phyloP scores from a whole-genome alignment of 2,329 filamentous ascomycete genomes.

The Ploettnerulaceae sp. region DNA sequence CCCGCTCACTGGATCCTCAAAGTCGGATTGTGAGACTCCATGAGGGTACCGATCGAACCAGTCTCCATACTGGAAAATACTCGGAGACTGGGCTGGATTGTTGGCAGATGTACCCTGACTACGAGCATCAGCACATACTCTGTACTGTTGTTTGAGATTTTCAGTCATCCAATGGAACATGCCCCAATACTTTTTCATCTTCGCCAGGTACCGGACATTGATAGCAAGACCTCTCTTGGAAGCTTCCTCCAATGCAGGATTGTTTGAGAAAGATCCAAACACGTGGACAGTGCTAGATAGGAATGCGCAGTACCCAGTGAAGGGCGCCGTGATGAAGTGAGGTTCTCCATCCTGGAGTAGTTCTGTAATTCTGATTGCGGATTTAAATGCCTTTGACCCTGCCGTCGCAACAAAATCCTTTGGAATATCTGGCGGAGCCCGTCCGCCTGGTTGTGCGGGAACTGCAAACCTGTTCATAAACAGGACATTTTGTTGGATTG shows the following conservation, averaged over 20 bases:
- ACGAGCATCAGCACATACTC: slow-evolving; percentile 76
- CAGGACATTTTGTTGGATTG: slow-evolving; percentile 81
- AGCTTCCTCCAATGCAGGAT: slow-evolving; percentile 65
- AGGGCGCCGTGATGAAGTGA: slow-evolving; percentile 80
- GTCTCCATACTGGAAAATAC: slow-evolving; percentile 89
- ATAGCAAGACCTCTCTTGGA: slow-evolving; percentile 81
- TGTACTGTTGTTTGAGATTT: slow-evolving; percentile 84
- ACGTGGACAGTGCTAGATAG: slow-evolving; percentile 93
- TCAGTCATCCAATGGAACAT: slow-evolving; percentile 98
- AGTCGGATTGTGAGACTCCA: slow-evolving; percentile 79
- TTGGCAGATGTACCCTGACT: slow-evolving; percentile 54
- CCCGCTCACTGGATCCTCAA: slow-evolving; percentile 65
- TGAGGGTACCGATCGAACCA: slow-evolving; percentile 97
- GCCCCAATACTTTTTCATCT: slow-evolving; percentile 97
- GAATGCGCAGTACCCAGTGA: slow-evolving; percentile 92
- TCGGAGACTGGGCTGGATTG: slow-evolving; percentile 44
- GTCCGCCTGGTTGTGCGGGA: slow-evolving; percentile 52
- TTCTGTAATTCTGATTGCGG: slow-evolving; percentile 81
- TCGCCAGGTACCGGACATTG: slow-evolving; percentile 85
- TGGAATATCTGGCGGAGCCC: slow-evolving; percentile 59
- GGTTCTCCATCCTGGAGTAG: slow-evolving; percentile 76
- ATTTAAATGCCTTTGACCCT: slow-evolving; percentile 70
- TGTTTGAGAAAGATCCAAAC: slow-evolving; percentile 83
- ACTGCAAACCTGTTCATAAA: slow-evolving; percentile 88
- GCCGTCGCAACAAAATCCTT: slow-evolving; percentile 73